These are phyloP conservation scores for Saccharomyces mikatae DNA, from an alignment of 805 yeast species.

Conservation along the genomic window DNA sequence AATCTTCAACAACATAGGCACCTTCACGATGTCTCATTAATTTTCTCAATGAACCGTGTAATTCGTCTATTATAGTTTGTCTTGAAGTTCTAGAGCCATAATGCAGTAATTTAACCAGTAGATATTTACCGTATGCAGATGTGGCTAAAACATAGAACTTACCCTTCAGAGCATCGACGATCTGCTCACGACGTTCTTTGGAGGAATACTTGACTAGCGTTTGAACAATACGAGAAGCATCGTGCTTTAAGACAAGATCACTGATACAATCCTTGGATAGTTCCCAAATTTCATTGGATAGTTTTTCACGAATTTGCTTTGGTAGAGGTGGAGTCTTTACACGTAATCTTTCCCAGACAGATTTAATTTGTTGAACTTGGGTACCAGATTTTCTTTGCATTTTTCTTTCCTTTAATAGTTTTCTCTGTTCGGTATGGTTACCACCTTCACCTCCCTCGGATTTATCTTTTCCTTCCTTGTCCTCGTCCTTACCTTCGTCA, in stretches of 20 bases:
- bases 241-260: constrained; percentile 89
- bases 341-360: constrained; percentile 85
- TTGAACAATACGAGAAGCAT: constrained; percentile 93
- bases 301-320: constrained; percentile 63
- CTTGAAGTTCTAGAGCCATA: constrained; percentile 83
- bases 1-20: constrained; percentile 93
- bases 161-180: constrained; percentile 64
- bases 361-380: constrained; percentile 76
- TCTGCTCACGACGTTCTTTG: constrained; percentile 65
- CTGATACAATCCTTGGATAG: constrained; percentile 66
- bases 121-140: constrained; percentile 87
- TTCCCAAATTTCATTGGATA: constrained; percentile 79
- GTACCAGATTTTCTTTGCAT: constrained; percentile 79
- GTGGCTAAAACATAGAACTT: constrained; percentile 77
- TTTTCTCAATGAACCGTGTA: constrained; percentile 85
- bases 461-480: constrained; percentile 26
- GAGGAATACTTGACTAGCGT: constrained; percentile 81
- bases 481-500: constrained; percentile 27
- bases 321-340: constrained; percentile 78
- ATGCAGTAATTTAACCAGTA: constrained; percentile 79
- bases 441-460: constrained; percentile 33
- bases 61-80: constrained; percentile 65
- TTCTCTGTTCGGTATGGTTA: constrained; percentile 74
- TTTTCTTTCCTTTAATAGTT: constrained; percentile 72
- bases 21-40: constrained; percentile 96